Conservation (phyloP, 768 basidiomycete genomes). For the Phaeotremella skinneri region DNA sequence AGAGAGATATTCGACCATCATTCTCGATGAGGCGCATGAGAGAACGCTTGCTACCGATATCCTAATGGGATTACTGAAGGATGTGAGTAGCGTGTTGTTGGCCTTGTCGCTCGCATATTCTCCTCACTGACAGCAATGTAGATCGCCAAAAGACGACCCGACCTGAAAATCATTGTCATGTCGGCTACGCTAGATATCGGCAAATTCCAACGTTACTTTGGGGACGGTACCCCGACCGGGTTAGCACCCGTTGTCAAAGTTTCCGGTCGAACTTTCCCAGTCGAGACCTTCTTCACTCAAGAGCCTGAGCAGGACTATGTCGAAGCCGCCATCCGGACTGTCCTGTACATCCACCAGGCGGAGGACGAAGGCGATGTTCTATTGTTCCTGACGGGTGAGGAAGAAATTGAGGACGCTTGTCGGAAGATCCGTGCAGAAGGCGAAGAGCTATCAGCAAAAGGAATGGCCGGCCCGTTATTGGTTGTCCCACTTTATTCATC, state of each 20-base stretch:
- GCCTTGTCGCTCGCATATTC: background rate
- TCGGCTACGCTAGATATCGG: slow-evolving; percentile 93
- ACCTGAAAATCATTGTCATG: slow-evolving; percentile 98
- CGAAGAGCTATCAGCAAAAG: slow-evolving; percentile 68
- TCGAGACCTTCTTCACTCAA: slow-evolving; percentile 66
- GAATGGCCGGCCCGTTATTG: slow-evolving; percentile 71
- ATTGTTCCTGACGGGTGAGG: slow-evolving; percentile 94
- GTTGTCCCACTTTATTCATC: slow-evolving; percentile 95
- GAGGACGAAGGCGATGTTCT: slow-evolving; percentile 91
- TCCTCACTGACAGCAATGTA: slow-evolving; percentile 9
- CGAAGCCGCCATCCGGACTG: slow-evolving; percentile 92
- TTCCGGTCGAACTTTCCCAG: slow-evolving; percentile 83
- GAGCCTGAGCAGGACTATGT: slow-evolving; percentile 88
- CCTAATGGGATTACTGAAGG: slow-evolving; percentile 93
- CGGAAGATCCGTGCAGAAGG: slow-evolving; percentile 87
- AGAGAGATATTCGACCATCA: slow-evolving; percentile 90
- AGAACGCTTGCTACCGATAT: slow-evolving; percentile 97
- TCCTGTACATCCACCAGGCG: slow-evolving; percentile 93
- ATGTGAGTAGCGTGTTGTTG: slow-evolving; percentile 48
- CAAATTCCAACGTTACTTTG: slow-evolving; percentile 96
- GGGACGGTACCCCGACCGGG: slow-evolving; percentile 53
- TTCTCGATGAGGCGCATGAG: slow-evolving; percentile 98
- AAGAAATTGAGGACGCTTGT: slow-evolving; percentile 96
- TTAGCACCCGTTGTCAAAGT: slow-evolving; percentile 81
- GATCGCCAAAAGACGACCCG: slow-evolving; percentile 71